Evolutionary conservation across 2,329 filamentous ascomycete genomes (phyloP).

Genomic region (Cryphonectria radicalis): DNA sequence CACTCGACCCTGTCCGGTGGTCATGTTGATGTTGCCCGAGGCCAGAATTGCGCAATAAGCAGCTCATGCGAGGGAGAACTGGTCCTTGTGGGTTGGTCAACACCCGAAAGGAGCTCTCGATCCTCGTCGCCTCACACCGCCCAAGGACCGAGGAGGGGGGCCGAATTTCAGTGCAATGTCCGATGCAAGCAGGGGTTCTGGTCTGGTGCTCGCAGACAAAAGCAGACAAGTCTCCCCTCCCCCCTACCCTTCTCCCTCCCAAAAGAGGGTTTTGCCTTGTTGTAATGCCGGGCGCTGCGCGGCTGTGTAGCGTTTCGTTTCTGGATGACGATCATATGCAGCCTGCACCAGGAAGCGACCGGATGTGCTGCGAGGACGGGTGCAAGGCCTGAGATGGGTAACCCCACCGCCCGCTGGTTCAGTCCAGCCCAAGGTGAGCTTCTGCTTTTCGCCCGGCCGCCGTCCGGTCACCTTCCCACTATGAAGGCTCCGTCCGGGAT

Average conservation of each 20-base stretch:
- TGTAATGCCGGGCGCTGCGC: conserved; percentile 11
- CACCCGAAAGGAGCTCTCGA: background rate
- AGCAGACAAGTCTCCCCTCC: background rate
- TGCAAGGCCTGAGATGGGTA: conserved; percentile 3
- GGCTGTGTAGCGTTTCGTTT: conserved; percentile 20
- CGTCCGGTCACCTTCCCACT: conserved; percentile 17
- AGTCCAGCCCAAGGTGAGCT: background rate
- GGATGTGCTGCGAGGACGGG: conserved; percentile 18
- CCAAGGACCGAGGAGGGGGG: background rate
- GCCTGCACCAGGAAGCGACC: conserved; percentile 15
- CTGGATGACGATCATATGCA: conserved; percentile 23
- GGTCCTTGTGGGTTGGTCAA: background rate
- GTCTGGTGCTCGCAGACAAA: background rate
- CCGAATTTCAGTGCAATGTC: conserved; percentile 17
- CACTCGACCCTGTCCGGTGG: background rate
- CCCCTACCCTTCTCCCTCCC: too few relatives aligned
- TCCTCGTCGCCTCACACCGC: conserved; percentile 5
- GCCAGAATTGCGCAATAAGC: conserved; percentile 4
- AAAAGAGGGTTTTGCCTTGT: background rate
- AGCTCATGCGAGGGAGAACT: conserved; percentile 3
- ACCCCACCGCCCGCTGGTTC: background rate
- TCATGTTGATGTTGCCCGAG: conserved; percentile 13
- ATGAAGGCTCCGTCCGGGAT: conserved; percentile 7
- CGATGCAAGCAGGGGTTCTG: conserved; percentile 10
- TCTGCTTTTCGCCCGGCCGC: conserved; percentile 15